These are phyloP conservation scores for Taxillus chinensis DNA, from an alignment of 164 flowering plant genomes.

Conservation along the genomic window DNA sequence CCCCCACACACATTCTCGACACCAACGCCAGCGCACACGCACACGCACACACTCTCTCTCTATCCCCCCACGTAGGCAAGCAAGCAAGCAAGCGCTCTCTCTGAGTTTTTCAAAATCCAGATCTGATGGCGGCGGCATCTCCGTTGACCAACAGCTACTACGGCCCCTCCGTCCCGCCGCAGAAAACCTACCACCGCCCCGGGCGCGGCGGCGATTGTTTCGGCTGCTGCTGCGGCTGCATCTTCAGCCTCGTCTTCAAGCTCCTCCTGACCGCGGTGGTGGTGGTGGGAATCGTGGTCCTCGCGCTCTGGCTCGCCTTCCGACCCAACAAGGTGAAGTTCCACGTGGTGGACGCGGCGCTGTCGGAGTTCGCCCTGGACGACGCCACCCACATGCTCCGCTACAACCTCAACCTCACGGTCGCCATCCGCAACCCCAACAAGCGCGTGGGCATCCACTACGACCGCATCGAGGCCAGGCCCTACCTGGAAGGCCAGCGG, in stretches of 20 bases:
- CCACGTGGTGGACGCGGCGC: constrained; percentile 16
- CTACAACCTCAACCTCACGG: constrained; percentile 46
- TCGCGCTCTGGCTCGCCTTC: constrained; percentile 17
- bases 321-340: constrained; percentile 17
- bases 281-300: constrained; percentile 9
- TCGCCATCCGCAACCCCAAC: constrained; percentile 70
- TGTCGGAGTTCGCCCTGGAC: constrained; percentile 34
- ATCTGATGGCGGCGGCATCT: too few relatives aligned
- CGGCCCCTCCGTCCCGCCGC: constrained; percentile 39
- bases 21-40: too few relatives aligned
- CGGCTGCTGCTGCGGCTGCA: constrained; percentile 17
- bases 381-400: constrained; percentile 28
- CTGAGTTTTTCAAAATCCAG: too few relatives aligned
- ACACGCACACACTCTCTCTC: too few relatives aligned
- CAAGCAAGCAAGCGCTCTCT: too few relatives aligned
- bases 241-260: constrained; percentile 20
- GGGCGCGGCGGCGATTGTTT: constrained; percentile 14
- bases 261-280: constrained; percentile 12
- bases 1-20: too few relatives aligned
- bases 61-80: too few relatives aligned
- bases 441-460: constrained; percentile 57
- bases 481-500: constrained; percentile 37
- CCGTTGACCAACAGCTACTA: constrained; percentile 29
- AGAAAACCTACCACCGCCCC: constrained; percentile 19
- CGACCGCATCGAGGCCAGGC: constrained; percentile 48